A percentile compares a stretch with the other conserved stretches of the same genome.
Conservation (phyloP, 129 eudicot species). For the Pulicaria dysenterica region DNA sequence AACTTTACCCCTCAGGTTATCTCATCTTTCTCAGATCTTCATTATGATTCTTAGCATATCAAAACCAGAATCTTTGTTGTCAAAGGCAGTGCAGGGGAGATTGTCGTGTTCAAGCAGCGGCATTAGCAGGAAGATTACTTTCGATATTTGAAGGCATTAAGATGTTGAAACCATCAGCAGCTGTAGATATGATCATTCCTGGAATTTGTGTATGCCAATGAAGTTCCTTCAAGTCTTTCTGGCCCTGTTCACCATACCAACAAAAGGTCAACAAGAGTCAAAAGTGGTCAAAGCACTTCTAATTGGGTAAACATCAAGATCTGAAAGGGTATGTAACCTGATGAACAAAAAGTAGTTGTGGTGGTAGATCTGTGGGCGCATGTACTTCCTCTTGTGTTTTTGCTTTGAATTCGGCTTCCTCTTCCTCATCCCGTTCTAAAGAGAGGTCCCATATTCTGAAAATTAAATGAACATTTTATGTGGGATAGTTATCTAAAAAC, state of each 20-base stretch:
- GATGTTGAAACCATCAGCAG: constrained; percentile 93
- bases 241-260: constrained; percentile 64
- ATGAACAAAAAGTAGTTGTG: constrained; percentile 95
- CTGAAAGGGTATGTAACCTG: constrained; percentile 47
- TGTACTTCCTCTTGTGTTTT: constrained; percentile 73
- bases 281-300: not conserved
- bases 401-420: constrained; percentile 89
- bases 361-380: constrained; percentile 87
- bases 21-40: constrained; percentile 14
- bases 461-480: not conserved
- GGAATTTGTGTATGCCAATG: constrained; percentile 99
- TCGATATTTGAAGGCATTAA: constrained; percentile 99
- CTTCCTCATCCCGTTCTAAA: constrained; percentile 95
- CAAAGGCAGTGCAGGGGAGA: not conserved
- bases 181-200: constrained; percentile 91
- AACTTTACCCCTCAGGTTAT: not conserved
- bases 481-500: not conserved
- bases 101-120: constrained; percentile 30
- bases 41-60: not conserved
- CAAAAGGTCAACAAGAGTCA: not conserved
- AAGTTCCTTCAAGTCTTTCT: constrained; percentile 94
- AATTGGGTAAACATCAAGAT: constrained; percentile 14
- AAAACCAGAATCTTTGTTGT: constrained; percentile 12
- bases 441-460: constrained; percentile 94
- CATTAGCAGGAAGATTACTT: constrained; percentile 58